These are phyloP conservation scores for Escovopsis sp. DNA, from an alignment of 2,329 filamentous ascomycete species.

Conservation along the genomic window DNA sequence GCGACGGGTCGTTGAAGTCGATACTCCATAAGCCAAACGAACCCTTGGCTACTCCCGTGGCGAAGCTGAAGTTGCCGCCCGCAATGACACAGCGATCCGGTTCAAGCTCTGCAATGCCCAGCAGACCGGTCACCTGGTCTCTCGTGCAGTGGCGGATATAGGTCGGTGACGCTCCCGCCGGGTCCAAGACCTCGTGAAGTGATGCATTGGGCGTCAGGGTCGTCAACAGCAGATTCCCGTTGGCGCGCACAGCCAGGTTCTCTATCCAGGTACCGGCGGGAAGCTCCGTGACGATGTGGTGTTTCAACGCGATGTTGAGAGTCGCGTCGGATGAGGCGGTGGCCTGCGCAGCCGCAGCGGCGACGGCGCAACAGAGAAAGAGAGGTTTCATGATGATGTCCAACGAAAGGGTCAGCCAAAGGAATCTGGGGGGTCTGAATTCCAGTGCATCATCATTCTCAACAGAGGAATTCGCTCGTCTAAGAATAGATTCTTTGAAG, in stretches of 20 bases:
- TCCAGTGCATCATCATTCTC: no score
- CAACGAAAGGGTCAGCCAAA: no score
- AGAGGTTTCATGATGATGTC: no score
- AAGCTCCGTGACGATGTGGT: background rate
- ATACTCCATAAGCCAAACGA: slow-evolving; percentile 1
- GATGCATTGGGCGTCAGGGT: slow-evolving; percentile 3
- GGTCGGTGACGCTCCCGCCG: background rate
- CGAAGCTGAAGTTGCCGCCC: slow-evolving; percentile 3
- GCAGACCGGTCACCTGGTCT: background rate
- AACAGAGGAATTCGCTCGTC: no score
- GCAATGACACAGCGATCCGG: slow-evolving; percentile 1
- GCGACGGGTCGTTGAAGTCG: slow-evolving; percentile 1
- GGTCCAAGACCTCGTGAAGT: slow-evolving; percentile 2
- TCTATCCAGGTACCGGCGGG: slow-evolving; percentile 3
- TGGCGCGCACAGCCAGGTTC: slow-evolving; percentile 6
- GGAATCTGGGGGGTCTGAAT: no score
- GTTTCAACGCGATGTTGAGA: background rate
- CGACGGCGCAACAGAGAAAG: background rate
- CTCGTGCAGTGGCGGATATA: slow-evolving; percentile 2
- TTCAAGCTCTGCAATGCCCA: slow-evolving; percentile 2
- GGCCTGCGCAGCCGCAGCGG: background rate
- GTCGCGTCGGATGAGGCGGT: background rate
- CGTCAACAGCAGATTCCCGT: slow-evolving; percentile 5
- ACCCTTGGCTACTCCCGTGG: background rate
- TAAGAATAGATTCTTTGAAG: no score